Conservation (phyloP, 768 basidiomycete species). For the Tricholoma sp. region DNA sequence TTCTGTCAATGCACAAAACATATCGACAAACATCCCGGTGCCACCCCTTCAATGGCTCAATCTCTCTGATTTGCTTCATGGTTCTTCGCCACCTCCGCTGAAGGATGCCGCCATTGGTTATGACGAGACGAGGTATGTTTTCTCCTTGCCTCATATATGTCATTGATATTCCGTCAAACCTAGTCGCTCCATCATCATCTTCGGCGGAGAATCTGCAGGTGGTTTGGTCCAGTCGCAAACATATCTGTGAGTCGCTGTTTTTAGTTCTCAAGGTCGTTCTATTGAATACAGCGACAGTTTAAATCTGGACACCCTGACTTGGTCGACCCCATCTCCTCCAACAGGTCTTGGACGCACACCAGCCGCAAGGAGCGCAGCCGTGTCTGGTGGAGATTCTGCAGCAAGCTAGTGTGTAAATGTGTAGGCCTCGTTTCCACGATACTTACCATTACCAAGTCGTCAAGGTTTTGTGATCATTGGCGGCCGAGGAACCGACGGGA, state of each 20-base stretch:
- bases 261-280: slow-evolving; percentile 1
- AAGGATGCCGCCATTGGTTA: slow-evolving; percentile 70
- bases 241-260: slow-evolving; percentile 47
- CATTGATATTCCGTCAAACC: slow-evolving; percentile 12
- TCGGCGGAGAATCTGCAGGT: slow-evolving; percentile 68
- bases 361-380: slow-evolving; percentile 56
- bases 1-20: slow-evolving; percentile 35
- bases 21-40: slow-evolving; percentile 48
- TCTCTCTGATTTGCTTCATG: slow-evolving; percentile 50
- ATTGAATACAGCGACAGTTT: slow-evolving; percentile 38
- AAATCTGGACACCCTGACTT: slow-evolving; percentile 53
- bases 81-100: slow-evolving; percentile 51
- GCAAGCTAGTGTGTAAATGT: slow-evolving; percentile 68
- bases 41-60: slow-evolving; percentile 77
- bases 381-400: slow-evolving; percentile 66
- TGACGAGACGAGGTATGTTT: slow-evolving; percentile 37
- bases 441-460: slow-evolving; percentile 42
- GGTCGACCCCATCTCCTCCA: slow-evolving; percentile 55
- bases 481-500: slow-evolving; percentile 51
- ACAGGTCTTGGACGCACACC: slow-evolving; percentile 42
- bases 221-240: slow-evolving; percentile 61
- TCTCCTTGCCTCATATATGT: slow-evolving; percentile 1
- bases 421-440: slow-evolving; percentile 6
- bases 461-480: slow-evolving; percentile 71
- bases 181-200: slow-evolving; percentile 59